Percentiles rank a stretch among this genome's conserved stretches.
These are phyloP conservation scores for Solanum ossicruentum DNA, from an alignment of 257 asterid species.

Conservation along the genomic window DNA sequence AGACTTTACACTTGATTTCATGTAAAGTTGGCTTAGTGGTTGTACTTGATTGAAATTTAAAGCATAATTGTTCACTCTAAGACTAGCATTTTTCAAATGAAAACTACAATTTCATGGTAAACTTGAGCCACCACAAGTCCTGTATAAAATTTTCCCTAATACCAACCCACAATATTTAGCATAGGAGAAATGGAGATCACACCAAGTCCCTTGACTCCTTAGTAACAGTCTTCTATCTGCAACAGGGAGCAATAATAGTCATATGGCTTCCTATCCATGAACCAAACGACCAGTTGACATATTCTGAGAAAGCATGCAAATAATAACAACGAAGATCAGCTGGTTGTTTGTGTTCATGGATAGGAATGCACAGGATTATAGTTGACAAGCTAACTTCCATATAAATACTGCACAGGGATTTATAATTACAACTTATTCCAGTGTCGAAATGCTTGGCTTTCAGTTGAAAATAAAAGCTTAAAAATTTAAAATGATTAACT, in stretches of 20 bases:
- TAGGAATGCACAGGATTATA: neutral
- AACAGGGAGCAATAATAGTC: neutral
- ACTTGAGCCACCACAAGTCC: neutral
- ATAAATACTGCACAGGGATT: neutral
- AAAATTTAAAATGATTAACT: neutral
- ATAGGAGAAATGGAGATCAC: neutral
- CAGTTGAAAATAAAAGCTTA: neutral
- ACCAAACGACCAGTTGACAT: neutral
- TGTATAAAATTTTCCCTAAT: neutral
- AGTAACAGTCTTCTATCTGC: neutral
- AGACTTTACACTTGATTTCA: neutral
- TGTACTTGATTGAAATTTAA: neutral
- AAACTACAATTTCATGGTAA: neutral
- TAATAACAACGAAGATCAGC: neutral
- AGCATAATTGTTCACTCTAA: neutral
- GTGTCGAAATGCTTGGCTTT: neutral
- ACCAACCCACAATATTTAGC: neutral
- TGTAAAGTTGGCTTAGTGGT: neutral
- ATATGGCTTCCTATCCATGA: neutral
- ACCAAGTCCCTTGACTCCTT: neutral
- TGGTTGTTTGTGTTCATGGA: neutral
- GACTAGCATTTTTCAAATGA: neutral
- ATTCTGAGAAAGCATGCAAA: neutral
- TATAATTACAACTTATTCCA: neutral
- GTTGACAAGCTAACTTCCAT: neutral